Base-by-base conservation (phyloP, 768 basidiomycete genomes). In the Phlegmacium glaucopus region DNA sequence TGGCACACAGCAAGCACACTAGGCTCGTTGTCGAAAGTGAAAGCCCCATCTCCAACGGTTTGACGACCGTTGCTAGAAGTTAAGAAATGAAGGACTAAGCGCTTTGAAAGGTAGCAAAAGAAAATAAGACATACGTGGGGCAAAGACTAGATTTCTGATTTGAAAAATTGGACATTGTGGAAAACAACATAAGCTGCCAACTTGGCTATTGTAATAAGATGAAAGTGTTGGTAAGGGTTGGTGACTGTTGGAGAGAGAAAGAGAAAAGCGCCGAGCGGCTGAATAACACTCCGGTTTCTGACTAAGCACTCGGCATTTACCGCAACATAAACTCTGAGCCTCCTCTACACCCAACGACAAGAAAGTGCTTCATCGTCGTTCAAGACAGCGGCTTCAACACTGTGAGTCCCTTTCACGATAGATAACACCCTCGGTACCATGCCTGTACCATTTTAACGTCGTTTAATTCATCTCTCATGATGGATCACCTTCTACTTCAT, bases 41-140 rank as follows among this genome's bases (percentile, higher is more conserved):
- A 76, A 82, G 90, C 90, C 90, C 90, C 90, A 91, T 93, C 90
- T 72, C 90, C 90, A 93, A 92, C 90, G 90, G 85, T 78, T 74
- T 83, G 85, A 88, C 88, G 82, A 72, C 88, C 90, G 90, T 92
- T 92, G 90, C 90, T 93, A 65, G 9, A 32, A 57, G 29, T 46
- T 27, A 39, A 44, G 39, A 36, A 44, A 32, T 34, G 12, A 49
- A 65, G 41, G 66, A 59, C n/a, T 50, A 8, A 40, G 13, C 9
- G 39, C 30, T 35, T 34, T 16, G 47, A 26, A 41, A 26, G 28
- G 26, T 13, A 11, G 29, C n/a, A n/a, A 43, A 32, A 36, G 39
- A 39, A n/a, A n/a, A n/a, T n/a, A n/a, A n/a, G 44, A 72, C 83
- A 44, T 78, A 93, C 90, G 87, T 78, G 90, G 90, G 90, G 90